A percentile compares a stretch with the other conserved stretches of the same genome.
phyloP scores from a whole-genome alignment of 2,329 filamentous ascomycete genomes.

The Cercospora brassicicola region DNA sequence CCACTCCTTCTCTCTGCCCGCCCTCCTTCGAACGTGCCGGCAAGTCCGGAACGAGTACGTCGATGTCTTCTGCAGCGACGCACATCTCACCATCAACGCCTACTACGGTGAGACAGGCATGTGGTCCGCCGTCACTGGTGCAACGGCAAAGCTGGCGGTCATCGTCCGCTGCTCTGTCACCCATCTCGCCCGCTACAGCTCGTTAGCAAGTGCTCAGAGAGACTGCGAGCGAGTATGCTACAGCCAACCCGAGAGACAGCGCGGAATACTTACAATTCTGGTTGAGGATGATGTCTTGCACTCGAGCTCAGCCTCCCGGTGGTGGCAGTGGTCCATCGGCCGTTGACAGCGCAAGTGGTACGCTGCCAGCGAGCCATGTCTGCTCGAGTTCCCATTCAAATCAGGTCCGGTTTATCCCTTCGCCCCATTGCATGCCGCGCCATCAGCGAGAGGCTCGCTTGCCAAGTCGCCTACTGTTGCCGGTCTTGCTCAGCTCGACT shows the following conservation, averaged over 20 bases:
- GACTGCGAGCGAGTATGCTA: conserved; percentile 16
- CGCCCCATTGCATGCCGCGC: background rate
- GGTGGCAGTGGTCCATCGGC: conserved; percentile 18
- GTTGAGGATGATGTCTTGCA: background rate
- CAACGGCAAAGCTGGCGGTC: conserved; percentile 16
- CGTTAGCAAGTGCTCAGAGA: conserved; percentile 23
- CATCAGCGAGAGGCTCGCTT: background rate
- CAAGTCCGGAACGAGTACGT: conserved; percentile 18
- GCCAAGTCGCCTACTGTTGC: background rate
- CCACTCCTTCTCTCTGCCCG: conserved; percentile 11
- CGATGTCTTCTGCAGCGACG: conserved; percentile 19
- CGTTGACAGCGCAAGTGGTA: conserved; percentile 1
- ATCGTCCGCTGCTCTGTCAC: conserved; percentile 10
- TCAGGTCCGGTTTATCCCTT: background rate
- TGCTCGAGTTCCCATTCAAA: background rate
- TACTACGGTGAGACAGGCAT: conserved; percentile 18
- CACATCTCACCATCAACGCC: conserved; percentile 12
- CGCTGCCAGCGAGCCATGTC: background rate
- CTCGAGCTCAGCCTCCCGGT: background rate
- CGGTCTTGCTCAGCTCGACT: background rate
- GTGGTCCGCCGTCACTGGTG: conserved; percentile 16
- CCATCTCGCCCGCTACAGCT: conserved; percentile 18
- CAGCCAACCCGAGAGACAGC: background rate
- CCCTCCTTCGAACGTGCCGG: conserved; percentile 15
- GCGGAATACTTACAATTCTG: conserved; percentile 17